Evolutionary conservation across 2,329 filamentous ascomycete genomes (phyloP).

Genomic region (Fusarium camptoceras): DNA sequence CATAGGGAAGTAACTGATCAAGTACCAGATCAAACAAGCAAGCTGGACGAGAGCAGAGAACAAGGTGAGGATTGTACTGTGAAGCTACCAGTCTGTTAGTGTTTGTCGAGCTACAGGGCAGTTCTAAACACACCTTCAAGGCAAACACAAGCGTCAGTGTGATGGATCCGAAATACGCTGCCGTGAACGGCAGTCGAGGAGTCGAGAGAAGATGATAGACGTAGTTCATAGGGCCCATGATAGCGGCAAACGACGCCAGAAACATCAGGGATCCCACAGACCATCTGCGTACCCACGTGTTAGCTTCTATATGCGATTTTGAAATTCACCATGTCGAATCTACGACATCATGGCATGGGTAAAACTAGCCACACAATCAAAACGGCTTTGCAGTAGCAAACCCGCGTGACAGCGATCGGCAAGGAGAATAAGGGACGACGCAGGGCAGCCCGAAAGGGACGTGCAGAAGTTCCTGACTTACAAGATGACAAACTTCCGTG

Average conservation of each 20-base stretch:
- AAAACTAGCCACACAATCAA: slow-evolving; percentile 31
- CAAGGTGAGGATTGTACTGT: slow-evolving; percentile 85
- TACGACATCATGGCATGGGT: slow-evolving; percentile 30
- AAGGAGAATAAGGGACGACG: slow-evolving; percentile 21
- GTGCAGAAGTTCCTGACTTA: slow-evolving; percentile 68
- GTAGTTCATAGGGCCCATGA: slow-evolving; percentile 92
- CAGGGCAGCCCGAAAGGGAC: slow-evolving; percentile 7
- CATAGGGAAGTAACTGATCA: slow-evolving; percentile 98
- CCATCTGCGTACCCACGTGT: slow-evolving; percentile 73
- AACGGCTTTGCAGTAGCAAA: slow-evolving; percentile 10
- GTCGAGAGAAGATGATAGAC: slow-evolving; percentile 85
- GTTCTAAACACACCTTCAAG: slow-evolving; percentile 78
- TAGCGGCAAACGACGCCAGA: slow-evolving; percentile 89
- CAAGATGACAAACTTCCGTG: slow-evolving; percentile 96
- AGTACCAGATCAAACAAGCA: slow-evolving; percentile 87
- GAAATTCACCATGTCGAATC: slow-evolving; percentile 26
- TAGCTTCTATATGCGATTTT: slow-evolving; percentile 42
- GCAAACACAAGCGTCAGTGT: slow-evolving; percentile 90
- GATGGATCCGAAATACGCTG: slow-evolving; percentile 94
- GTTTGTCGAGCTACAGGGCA: background rate
- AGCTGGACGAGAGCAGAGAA: slow-evolving; percentile 87
- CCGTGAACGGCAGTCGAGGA: slow-evolving; percentile 89
- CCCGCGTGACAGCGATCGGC: slow-evolving; percentile 32
- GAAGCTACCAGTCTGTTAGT: slow-evolving; percentile 68
- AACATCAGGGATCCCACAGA: slow-evolving; percentile 92